Base-by-base conservation (phyloP, 805 yeast species). In the Yamadazyma olivae region DNA sequence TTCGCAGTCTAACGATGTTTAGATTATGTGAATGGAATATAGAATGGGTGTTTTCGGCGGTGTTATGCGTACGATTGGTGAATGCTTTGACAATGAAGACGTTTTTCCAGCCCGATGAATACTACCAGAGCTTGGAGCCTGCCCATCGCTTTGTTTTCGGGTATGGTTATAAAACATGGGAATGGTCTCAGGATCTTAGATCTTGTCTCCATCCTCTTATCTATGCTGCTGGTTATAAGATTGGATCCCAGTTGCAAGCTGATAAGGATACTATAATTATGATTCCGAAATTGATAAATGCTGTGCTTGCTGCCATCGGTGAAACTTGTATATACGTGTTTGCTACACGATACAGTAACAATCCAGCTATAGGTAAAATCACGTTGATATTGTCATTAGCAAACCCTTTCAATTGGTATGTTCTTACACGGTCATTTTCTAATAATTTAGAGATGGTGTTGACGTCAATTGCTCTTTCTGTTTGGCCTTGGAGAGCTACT, bases 51-150 rank as follows among this genome's bases (percentile, higher is more conserved):
- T 31, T 36, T 15, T 22, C 25, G 4, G 33, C 27, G 17, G 30
- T 39, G 1, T 19, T 45, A 3, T 31, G 22, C 1, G 18, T 41
- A 10, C 19, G 49, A 9, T 43, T 81, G 7, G 21, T 75, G 49
- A 88, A 89, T 57, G 76, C 95, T 0, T 52, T 84, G 17, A 56
- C 79, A 1, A 74, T 77, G 4, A 54, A 54, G 37, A 88, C 98
- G 0, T 93, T 79, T 54, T 93, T 93, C 61, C 99, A 93, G 57
- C 91, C 99, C 0, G 99, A 93, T 57, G 99, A 93, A 59, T 93
- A 72, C 60, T 93, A 82, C 79, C 99, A 93, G 59, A 70, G 90
- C 0, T 62, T 93, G 34, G 99, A 93, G 51, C 96, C 96, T 0
- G 99, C 98, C 0, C 96, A 89, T 57, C 39, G 51, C 3, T 62